Evolutionary conservation across 352 stramenopile species (phyloP).

Genomic region (Nothophytophthora sp.): DNA sequence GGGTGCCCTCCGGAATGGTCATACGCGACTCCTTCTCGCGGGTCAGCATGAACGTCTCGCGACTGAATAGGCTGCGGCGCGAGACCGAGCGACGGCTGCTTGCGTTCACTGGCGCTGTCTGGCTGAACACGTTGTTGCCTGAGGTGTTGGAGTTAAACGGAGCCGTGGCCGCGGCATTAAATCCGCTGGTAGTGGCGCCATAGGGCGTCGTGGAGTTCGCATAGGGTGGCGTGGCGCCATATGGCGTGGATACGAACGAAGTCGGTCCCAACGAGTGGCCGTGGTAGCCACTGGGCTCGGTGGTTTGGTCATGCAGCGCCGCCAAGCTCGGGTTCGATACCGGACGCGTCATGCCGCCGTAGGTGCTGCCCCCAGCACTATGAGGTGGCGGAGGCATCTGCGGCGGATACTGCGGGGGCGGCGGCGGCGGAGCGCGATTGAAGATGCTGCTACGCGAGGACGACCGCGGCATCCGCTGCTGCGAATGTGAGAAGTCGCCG

Average conservation of each 20-base stretch:
- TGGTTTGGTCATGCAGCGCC: slow-evolving; percentile 33
- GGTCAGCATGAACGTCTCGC: slow-evolving; percentile 76
- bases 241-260: slow-evolving; percentile 32
- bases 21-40: slow-evolving; percentile 66
- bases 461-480: slow-evolving; percentile 22
- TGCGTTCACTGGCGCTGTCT: slow-evolving; percentile 27
- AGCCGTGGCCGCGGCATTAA: slow-evolving; percentile 24
- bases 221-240: slow-evolving; percentile 27
- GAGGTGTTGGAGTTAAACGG: slow-evolving; percentile 8
- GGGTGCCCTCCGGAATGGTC: slow-evolving; percentile 56
- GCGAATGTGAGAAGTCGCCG: too few species aligned
- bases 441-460: slow-evolving; percentile 62
- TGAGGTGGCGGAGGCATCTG: slow-evolving; percentile 21
- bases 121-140: slow-evolving; percentile 40
- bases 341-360: slow-evolving; percentile 51
- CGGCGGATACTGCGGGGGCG: slow-evolving; percentile 54
- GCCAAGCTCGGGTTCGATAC: slow-evolving; percentile 72
- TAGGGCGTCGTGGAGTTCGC: slow-evolving; percentile 24
- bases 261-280: slow-evolving; percentile 73
- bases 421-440: slow-evolving; percentile 56
- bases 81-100: slow-evolving; percentile 49
- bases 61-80: slow-evolving; percentile 75
- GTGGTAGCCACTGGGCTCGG: slow-evolving; percentile 40
- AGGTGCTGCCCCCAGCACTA: slow-evolving; percentile 6
- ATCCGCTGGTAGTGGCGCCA: slow-evolving; percentile 14